A percentile compares a stretch with the other conserved stretches of the same genome.
phyloP scores from a whole-genome alignment of 805 yeast species.

The Candida dendrica region DNA sequence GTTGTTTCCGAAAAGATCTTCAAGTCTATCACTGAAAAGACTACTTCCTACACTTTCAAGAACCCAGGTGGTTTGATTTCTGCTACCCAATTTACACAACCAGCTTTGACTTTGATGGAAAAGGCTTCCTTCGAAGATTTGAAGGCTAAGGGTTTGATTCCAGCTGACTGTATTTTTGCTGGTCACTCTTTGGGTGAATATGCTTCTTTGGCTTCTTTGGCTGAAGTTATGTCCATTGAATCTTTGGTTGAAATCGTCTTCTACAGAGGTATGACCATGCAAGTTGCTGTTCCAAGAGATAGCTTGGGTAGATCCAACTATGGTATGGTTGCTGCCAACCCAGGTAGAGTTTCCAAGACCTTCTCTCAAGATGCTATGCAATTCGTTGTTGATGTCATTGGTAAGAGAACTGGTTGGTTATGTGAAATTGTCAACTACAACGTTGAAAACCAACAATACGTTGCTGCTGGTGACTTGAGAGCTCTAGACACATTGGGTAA shows the following conservation, averaged over 20 bases:
- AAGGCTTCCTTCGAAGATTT: constrained; percentile 98
- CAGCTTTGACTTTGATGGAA: constrained; percentile 98
- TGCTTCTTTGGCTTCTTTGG: constrained; percentile 93
- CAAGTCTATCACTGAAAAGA: constrained; percentile 77
- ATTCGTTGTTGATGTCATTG: constrained; percentile 86
- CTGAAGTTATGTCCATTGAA: constrained; percentile 98
- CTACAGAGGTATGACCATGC: constrained; percentile 99
- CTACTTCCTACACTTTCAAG: constrained; percentile 81
- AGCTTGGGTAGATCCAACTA: constrained; percentile 91
- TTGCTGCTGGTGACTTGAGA: constrained; percentile 97
- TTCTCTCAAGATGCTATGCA: constrained; percentile 91
- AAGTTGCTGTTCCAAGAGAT: constrained; percentile 99
- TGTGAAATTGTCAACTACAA: constrained; percentile 97
- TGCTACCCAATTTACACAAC: constrained; percentile 98
- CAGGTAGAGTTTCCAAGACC: constrained; percentile 82
- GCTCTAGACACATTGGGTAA: constrained; percentile 90
- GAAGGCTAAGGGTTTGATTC: constrained; percentile 92
- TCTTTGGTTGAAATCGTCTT: constrained; percentile 94
- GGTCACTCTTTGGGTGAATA: constrained; percentile 99
- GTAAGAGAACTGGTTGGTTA: constrained; percentile 82
- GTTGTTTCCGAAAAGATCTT: constrained; percentile 89
- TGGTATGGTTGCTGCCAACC: constrained; percentile 99
- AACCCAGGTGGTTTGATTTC: constrained; percentile 93
- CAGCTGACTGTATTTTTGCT: constrained; percentile 89
- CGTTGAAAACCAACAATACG: constrained; percentile 97